Evolutionary conservation across 2,329 filamentous ascomycete genomes (phyloP).

Genomic region (Neofusicoccum cordaticola): DNA sequence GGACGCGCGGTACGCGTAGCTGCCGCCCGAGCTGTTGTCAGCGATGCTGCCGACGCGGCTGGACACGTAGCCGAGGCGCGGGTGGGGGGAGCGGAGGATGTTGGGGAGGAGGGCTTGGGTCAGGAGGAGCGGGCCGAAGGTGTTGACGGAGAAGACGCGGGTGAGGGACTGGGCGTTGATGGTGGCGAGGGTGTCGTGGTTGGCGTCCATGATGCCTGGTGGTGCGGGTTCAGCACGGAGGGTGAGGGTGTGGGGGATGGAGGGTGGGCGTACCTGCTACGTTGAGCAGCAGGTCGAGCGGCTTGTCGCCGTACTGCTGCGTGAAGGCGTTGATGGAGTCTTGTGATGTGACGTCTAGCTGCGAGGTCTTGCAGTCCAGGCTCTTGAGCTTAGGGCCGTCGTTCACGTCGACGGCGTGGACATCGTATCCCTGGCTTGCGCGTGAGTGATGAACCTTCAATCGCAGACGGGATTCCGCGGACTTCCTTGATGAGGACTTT

Average conservation of each 20-base stretch:
- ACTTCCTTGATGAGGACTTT: slow-evolving; percentile 29
- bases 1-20: slow-evolving; percentile 44
- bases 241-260: neutral
- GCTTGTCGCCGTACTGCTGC: slow-evolving; percentile 28
- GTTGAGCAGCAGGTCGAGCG: slow-evolving; percentile 39
- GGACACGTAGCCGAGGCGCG: slow-evolving; percentile 42
- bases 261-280: slow-evolving; percentile 27
- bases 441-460: neutral
- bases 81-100: slow-evolving; percentile 30
- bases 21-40: slow-evolving; percentile 43
- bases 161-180: slow-evolving; percentile 31
- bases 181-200: slow-evolving; percentile 34
- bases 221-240: neutral
- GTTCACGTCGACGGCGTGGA: slow-evolving; percentile 31
- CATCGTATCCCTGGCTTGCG: slow-evolving; percentile 27
- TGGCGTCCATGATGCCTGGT: slow-evolving; percentile 33
- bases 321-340: slow-evolving; percentile 34
- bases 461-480: neutral
- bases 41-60: slow-evolving; percentile 44
- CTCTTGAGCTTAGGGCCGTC: slow-evolving; percentile 31
- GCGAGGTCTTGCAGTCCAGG: slow-evolving; percentile 30
- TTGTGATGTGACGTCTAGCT: slow-evolving; percentile 35
- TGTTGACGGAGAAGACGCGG: slow-evolving; percentile 43
- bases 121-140: slow-evolving; percentile 45
- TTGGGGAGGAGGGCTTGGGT: slow-evolving; percentile 46